A percentile compares a stretch with the other conserved stretches of the same genome.
Conservation (phyloP, 345 rosid species). For the Eucalyptus tenuipes region DNA sequence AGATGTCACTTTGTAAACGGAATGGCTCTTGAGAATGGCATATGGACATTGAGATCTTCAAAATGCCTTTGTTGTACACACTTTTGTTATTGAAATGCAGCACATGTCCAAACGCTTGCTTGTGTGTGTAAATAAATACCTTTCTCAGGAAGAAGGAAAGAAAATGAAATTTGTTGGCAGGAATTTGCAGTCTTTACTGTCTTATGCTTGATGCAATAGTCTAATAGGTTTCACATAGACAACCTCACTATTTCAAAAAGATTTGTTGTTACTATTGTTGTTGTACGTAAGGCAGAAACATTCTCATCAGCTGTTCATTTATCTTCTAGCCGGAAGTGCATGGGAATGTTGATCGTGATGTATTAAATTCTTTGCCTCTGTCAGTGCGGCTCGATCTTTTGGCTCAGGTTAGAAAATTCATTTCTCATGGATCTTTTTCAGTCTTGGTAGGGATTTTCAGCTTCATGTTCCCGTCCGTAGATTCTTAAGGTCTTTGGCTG, state of each 20-base stretch:
- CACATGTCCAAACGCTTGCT: neutral
- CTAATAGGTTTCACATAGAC: neutral
- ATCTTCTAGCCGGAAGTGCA: conserved; percentile 37
- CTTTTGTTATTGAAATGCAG: neutral
- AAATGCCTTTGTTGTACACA: neutral
- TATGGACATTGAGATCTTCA: neutral
- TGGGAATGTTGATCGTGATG: conserved; percentile 71
- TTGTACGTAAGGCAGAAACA: neutral
- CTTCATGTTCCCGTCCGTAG: neutral
- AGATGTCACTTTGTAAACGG: neutral
- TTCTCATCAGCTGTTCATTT: neutral
- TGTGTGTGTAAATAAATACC: neutral
- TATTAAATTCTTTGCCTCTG: conserved; percentile 83
- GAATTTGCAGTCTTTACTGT: neutral
- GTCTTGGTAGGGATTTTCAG: neutral
- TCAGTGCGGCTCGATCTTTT: conserved; percentile 92
- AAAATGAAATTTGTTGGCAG: neutral
- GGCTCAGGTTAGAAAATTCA: conserved; percentile 45
- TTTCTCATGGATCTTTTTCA: neutral
- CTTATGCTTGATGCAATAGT: neutral
- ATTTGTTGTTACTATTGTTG: neutral
- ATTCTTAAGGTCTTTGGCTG: neutral
- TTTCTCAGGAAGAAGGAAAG: neutral
- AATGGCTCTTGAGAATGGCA: neutral
- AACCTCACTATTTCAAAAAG: neutral